phyloP scores from a whole-genome alignment of 1,284 basidiomycete genomes.

The Trichosporon asahii region DNA sequence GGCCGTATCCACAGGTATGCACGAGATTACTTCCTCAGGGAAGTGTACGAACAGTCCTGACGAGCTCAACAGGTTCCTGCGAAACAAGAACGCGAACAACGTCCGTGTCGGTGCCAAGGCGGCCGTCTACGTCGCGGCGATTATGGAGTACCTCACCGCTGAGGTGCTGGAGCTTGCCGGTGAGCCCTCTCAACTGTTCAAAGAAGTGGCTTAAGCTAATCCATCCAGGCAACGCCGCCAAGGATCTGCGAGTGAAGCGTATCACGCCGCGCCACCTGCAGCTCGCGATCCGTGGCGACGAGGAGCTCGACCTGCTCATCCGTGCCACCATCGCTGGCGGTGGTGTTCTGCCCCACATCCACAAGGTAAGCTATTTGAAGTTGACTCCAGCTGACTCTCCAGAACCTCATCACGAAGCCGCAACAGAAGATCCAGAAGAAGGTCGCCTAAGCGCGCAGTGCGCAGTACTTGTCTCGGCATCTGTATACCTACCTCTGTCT shows the following conservation, averaged over 20 bases:
- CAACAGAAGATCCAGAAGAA: constrained; percentile 27
- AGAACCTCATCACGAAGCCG: constrained; percentile 38
- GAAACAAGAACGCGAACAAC: constrained; percentile 87
- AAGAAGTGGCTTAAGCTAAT: not conserved
- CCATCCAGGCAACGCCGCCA: constrained; percentile 81
- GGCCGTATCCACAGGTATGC: constrained; percentile 48
- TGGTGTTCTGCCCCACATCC: constrained; percentile 94
- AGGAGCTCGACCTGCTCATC: constrained; percentile 58
- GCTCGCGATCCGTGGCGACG: constrained; percentile 84
- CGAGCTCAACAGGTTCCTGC: constrained; percentile 67
- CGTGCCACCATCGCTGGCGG: constrained; percentile 64
- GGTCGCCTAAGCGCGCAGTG: not conserved
- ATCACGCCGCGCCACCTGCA: constrained; percentile 79
- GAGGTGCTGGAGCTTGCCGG: constrained; percentile 55
- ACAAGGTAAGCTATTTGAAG: constrained; percentile 60
- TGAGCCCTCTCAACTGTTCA: constrained; percentile 22
- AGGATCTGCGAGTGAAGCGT: constrained; percentile 92
- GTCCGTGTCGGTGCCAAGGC: constrained; percentile 57
- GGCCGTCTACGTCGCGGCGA: constrained; percentile 53
- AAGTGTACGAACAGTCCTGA: not conserved
- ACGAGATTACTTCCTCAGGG: not conserved
- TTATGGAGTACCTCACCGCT: constrained; percentile 54
- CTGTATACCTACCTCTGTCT: constrained; percentile 4
- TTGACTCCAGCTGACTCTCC: constrained; percentile 6
- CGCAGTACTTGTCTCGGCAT: not conserved